phyloP scores from a whole-genome alignment of 2,329 filamentous ascomycete species.

The Aspergillus sp. region DNA sequence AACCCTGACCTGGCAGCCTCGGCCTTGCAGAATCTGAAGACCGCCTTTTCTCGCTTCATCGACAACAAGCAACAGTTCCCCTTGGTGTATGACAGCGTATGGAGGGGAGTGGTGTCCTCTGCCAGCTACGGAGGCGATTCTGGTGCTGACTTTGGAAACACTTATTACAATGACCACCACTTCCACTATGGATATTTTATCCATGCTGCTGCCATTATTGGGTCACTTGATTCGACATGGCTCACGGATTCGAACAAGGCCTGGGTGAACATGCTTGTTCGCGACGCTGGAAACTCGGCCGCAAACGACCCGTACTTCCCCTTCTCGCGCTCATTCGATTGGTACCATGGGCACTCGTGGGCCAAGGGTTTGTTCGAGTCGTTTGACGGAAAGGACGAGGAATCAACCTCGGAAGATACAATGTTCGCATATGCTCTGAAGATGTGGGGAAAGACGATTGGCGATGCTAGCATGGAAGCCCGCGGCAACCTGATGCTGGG shows the following conservation, averaged over 20 bases:
- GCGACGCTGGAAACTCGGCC: conserved; percentile 80
- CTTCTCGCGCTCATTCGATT: conserved; percentile 82
- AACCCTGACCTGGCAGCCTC: conserved; percentile 59
- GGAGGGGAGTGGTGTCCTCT: conserved; percentile 79
- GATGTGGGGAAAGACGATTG: conserved; percentile 83
- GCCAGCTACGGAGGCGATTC: conserved; percentile 69
- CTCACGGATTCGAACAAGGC: conserved; percentile 66
- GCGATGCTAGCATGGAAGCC: conserved; percentile 77
- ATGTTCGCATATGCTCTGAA: conserved; percentile 87
- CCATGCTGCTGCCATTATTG: conserved; percentile 80
- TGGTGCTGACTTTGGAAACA: conserved; percentile 85
- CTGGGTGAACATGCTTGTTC: conserved; percentile 80
- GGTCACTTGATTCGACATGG: conserved; percentile 75
- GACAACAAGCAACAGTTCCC: conserved; percentile 67
- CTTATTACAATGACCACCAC: conserved; percentile 68
- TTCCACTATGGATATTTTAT: conserved; percentile 82
- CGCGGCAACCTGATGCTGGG: conserved; percentile 83
- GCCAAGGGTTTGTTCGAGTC: conserved; percentile 64
- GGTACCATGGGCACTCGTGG: conserved; percentile 94
- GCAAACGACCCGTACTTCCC: conserved; percentile 73
- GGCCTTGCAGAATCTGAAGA: conserved; percentile 64
- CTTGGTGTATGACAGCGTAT: conserved; percentile 59
- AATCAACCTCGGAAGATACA: conserved; percentile 86
- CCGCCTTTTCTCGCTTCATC: conserved; percentile 66
- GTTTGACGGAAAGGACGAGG: conserved; percentile 60